These are phyloP conservation scores for Chaetomiaceae sp. DNA, from an alignment of 2,329 filamentous ascomycete species.

Conservation along the genomic window DNA sequence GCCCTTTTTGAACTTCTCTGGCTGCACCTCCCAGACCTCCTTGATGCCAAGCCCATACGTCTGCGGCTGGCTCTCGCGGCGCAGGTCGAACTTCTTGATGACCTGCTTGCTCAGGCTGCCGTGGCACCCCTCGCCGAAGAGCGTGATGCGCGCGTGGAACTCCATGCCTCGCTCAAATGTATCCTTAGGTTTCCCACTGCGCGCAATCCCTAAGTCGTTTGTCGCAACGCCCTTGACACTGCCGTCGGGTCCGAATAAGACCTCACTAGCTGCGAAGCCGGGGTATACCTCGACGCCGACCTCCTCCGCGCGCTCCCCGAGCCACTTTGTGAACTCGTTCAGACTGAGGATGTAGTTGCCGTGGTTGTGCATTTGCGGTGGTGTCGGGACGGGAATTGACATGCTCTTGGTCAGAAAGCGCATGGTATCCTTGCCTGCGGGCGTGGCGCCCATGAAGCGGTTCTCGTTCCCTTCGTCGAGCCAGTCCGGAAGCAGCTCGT, in stretches of 20 bases:
- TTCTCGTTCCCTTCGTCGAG: conserved; percentile 79
- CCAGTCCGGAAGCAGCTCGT: conserved; percentile 93
- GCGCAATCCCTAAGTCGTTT: conserved; percentile 81
- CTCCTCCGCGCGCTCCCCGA: conserved; percentile 94
- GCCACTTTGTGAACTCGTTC: conserved; percentile 92
- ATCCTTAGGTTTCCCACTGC: conserved; percentile 79
- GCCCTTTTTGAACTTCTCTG: conserved; percentile 85
- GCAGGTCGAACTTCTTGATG: conserved; percentile 86
- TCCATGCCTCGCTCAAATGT: conserved; percentile 96
- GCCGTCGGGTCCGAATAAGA: conserved; percentile 80
- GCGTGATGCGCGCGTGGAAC: conserved; percentile 85
- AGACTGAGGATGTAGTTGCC: conserved; percentile 97
- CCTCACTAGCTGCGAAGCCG: conserved; percentile 89
- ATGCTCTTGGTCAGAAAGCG: conserved; percentile 80
- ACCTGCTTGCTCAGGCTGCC: conserved; percentile 93
- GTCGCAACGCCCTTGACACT: conserved; percentile 92
- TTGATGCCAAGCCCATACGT: conserved; percentile 94
- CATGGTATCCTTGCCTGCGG: conserved; percentile 81
- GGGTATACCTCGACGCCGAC: conserved; percentile 93
- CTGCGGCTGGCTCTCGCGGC: conserved; percentile 83
- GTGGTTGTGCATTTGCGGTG: conserved; percentile 96
- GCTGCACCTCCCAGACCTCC: conserved; percentile 94
- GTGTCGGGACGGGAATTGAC: conserved; percentile 74
- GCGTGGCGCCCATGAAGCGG: conserved; percentile 80
- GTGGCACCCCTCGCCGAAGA: conserved; percentile 93